These are phyloP conservation scores for Crepidotus sp. DNA, from an alignment of 1,284 basidiomycete genomes.

Conservation along the genomic window DNA sequence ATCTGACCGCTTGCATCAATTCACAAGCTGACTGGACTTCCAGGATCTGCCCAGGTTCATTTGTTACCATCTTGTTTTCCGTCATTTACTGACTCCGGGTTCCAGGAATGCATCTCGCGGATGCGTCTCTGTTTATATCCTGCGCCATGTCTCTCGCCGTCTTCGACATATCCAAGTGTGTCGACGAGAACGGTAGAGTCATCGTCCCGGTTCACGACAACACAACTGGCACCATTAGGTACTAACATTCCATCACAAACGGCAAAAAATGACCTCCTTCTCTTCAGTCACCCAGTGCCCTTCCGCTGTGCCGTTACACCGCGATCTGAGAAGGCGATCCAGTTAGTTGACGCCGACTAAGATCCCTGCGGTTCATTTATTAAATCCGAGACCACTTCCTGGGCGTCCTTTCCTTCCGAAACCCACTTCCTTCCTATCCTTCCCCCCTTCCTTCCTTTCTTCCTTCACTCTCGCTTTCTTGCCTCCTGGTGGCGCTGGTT, in stretches of 20 bases:
- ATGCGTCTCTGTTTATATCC: conserved; percentile 47
- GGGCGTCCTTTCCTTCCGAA: background rate
- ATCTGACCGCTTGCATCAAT: background rate
- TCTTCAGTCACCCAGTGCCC: conserved; percentile 46
- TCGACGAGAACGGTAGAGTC: conserved; percentile 36
- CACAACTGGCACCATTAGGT: conserved; percentile 54
- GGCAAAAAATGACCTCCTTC: background rate
- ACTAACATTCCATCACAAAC: conserved; percentile 1
- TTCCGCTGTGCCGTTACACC: conserved; percentile 54
- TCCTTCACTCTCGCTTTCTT: conserved; percentile 15
- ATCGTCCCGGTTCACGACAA: conserved; percentile 43
- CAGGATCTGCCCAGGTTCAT: conserved; percentile 49
- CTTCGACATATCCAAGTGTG: conserved; percentile 39
- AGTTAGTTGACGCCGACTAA: conserved; percentile 41
- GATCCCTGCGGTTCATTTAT: conserved; percentile 4
- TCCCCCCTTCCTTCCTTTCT: background rate
- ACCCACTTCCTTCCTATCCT: background rate
- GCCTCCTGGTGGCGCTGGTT: conserved; percentile 18
- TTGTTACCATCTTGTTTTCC: background rate
- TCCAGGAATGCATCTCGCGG: conserved; percentile 45
- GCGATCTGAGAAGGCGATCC: conserved; percentile 44
- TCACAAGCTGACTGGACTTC: conserved; percentile 1
- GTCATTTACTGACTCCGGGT: conserved; percentile 6
- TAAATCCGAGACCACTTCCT: conserved; percentile 8
- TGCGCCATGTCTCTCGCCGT: conserved; percentile 46